Evolutionary conservation across 2,329 filamentous ascomycete species (phyloP), one percentile per base, ranked within the genome.

Genomic region (Ampelomyces quisqualis): DNA sequence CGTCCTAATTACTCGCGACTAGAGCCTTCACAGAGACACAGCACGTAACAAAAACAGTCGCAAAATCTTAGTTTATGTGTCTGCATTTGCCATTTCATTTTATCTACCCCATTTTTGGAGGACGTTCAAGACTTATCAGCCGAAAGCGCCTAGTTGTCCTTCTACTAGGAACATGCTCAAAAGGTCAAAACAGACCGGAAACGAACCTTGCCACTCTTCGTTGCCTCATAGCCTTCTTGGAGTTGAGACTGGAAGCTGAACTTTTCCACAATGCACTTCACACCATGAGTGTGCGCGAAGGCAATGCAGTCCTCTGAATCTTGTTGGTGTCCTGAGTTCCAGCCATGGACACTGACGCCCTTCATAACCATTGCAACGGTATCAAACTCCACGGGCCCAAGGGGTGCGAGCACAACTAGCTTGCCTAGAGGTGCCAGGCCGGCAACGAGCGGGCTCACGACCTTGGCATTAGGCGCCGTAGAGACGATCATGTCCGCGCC

Each of bases 401-500:
- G 66, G 27, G 72, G 71, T 71, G 82, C 75, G 20, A 85, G 71
- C n/a, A 82, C 68, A 11, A 86, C 59, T 6, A 86, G 55, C 60
- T 79, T 84, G 8, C 84, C 83, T 6, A 69, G 64, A 0, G 74
- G 56, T 4, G 70, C 76, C 6, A 85, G 70, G 2, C 78, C 84
- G 2, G 61, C 70, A 1, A 82, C 65, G 19, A 86, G 58, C 3
- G 73, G 71, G 2, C 70, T 57, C 35, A 86, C 76, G 21, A 77
- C 68, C 38, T 77, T 68, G 1, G 79, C 72, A 56, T 79, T 81
- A 5, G 83, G 82, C 3, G 81, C 82, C 3, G 83, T 86, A 26
- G 79, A 71, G 4, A 85, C 73, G 41, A 86, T 77, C 36, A 84
- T 65, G 3, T 73, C 71, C 0, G 83, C 84, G 18, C 82, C 82